phyloP scores from a whole-genome alignment of 129 eudicot genomes.

The Apium graveolens region DNA sequence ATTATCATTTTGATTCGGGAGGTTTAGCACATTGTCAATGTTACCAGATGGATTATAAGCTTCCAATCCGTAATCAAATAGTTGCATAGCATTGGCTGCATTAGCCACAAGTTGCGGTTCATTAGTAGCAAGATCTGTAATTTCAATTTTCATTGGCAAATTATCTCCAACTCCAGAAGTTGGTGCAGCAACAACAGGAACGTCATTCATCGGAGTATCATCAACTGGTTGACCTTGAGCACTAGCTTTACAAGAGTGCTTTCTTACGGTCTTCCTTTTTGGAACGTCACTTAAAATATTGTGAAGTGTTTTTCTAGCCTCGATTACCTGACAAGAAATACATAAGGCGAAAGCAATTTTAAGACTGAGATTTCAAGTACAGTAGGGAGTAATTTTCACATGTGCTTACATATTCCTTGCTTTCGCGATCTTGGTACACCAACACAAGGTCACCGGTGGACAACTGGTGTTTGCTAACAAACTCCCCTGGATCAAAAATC shows the following conservation, averaged over 20 bases:
- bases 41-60: slow-evolving; percentile 6
- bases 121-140: slow-evolving; percentile 12
- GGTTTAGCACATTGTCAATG: slow-evolving; percentile 13
- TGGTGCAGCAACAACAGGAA: background rate
- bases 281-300: background rate
- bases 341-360: background rate
- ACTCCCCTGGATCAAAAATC: slow-evolving; percentile 40
- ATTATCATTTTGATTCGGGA: slow-evolving; percentile 23
- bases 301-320: slow-evolving; percentile 28
- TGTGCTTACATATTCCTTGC: slow-evolving; percentile 44
- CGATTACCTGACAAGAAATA: slow-evolving; percentile 37
- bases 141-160: background rate
- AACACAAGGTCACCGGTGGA: slow-evolving; percentile 52
- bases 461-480: slow-evolving; percentile 45
- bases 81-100: slow-evolving; percentile 15
- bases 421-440: slow-evolving; percentile 42
- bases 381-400: background rate
- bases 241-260: background rate
- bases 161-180: background rate
- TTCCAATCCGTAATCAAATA: slow-evolving; percentile 19
- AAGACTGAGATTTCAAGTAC: background rate
- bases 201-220: background rate
- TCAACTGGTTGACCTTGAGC: background rate
- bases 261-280: slow-evolving; percentile 14
- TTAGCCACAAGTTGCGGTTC: background rate